phyloP scores from a whole-genome alignment of 169 alveolate genomes.

The Cryptosporidium meleagridis region DNA sequence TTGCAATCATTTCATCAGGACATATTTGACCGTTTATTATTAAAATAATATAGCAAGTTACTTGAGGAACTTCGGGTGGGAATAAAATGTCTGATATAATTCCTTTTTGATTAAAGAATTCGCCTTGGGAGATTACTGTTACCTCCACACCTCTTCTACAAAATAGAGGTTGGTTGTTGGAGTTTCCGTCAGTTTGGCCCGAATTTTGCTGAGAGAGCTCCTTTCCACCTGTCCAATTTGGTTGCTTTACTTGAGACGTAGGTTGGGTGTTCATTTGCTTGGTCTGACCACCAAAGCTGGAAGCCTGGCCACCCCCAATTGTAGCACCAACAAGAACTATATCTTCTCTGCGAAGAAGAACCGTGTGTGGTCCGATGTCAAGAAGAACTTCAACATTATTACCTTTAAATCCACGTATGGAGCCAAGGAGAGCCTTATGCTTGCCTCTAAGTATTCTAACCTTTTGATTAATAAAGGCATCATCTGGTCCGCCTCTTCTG shows the following conservation, averaged over 20 bases:
- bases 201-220: not conserved
- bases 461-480: slow-evolving; percentile 34
- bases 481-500: slow-evolving; percentile 71
- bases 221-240: slow-evolving; percentile 50
- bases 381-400: slow-evolving; percentile 58
- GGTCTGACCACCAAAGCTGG: slow-evolving; percentile 49
- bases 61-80: slow-evolving; percentile 69
- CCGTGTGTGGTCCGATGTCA: slow-evolving; percentile 72
- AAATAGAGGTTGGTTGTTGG: slow-evolving; percentile 18
- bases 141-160: slow-evolving; percentile 69
- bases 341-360: slow-evolving; percentile 59
- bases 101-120: slow-evolving; percentile 56
- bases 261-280: slow-evolving; percentile 17
- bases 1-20: slow-evolving; percentile 73
- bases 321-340: slow-evolving; percentile 34
- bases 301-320: not conserved
- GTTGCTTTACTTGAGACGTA: not conserved
- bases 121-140: slow-evolving; percentile 69
- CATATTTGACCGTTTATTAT: slow-evolving; percentile 54
- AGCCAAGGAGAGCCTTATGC: slow-evolving; percentile 64
- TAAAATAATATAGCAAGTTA: slow-evolving; percentile 52
- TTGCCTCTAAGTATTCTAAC: slow-evolving; percentile 47
- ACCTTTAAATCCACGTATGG: slow-evolving; percentile 65
- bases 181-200: not conserved
- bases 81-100: slow-evolving; percentile 42